phyloP scores from a whole-genome alignment of 2,329 filamentous ascomycete genomes.

The Arthrinium puccinioides region DNA sequence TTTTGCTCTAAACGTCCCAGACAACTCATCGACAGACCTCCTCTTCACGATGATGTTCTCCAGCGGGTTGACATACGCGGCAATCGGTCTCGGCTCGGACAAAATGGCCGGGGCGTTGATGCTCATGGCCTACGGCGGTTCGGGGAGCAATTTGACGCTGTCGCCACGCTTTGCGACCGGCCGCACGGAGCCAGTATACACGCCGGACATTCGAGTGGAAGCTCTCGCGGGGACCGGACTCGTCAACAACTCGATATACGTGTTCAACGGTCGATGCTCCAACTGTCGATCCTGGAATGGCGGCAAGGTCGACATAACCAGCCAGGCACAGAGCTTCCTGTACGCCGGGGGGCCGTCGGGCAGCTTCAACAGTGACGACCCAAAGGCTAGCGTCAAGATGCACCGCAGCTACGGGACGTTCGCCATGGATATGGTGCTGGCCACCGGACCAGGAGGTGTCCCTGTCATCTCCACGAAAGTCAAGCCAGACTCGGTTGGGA shows the following conservation, averaged over 20 bases:
- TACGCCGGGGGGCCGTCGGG: constrained; percentile 44
- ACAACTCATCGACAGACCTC: constrained; percentile 43
- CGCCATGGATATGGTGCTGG: constrained; percentile 45
- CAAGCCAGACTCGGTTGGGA: constrained; percentile 18
- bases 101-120: constrained; percentile 46
- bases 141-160: constrained; percentile 43
- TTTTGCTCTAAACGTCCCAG: constrained; percentile 69
- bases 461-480: constrained; percentile 30
- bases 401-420: constrained; percentile 50
- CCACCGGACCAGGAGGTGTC: constrained; percentile 35
- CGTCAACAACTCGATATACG: constrained; percentile 30
- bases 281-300: constrained; percentile 44
- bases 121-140: constrained; percentile 46
- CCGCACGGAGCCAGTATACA: constrained; percentile 44
- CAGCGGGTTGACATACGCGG: constrained; percentile 40
- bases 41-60: constrained; percentile 48
- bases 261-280: constrained; percentile 44
- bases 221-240: constrained; percentile 41
- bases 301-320: constrained; percentile 37
- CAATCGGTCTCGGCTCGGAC: constrained; percentile 45
- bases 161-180: constrained; percentile 44
- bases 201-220: constrained; percentile 33
- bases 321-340: constrained; percentile 39
- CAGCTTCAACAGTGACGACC: constrained; percentile 33
- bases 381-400: constrained; percentile 37